A percentile compares a stretch with the other conserved stretches of the same genome.
phyloP scores from a whole-genome alignment of 176 grass and related monocot genomes.

The Cenchrus purpureus region DNA sequence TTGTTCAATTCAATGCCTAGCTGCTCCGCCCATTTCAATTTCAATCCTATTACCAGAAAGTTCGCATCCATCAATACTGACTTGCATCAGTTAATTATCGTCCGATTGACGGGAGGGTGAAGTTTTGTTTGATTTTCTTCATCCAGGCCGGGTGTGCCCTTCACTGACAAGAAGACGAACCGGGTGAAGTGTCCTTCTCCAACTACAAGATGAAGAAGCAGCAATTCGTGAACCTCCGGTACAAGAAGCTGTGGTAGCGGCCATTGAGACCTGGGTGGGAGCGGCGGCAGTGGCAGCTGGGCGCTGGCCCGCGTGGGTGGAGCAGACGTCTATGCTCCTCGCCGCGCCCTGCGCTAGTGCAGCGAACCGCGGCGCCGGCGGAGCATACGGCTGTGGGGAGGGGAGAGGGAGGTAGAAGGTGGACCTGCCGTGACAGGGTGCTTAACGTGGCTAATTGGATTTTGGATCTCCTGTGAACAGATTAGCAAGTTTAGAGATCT shows the following conservation, averaged over 20 bases:
- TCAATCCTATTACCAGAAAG: not conserved
- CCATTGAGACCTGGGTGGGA: no score
- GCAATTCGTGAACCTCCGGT: slow-evolving; percentile 92
- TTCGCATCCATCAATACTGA: not conserved
- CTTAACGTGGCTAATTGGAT: no score
- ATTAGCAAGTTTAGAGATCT: no score
- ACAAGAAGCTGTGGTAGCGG: slow-evolving; percentile 79
- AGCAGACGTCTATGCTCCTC: no score
- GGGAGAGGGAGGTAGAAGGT: no score
- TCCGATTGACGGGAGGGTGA: not conserved
- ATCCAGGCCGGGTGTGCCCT: slow-evolving; percentile 75
- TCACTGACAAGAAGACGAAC: slow-evolving; percentile 80
- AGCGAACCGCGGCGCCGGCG: no score
- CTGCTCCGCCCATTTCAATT: not conserved
- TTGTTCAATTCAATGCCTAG: not conserved
- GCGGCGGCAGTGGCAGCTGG: no score
- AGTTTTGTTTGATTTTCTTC: not conserved
- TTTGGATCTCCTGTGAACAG: no score
- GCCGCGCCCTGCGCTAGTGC: no score
- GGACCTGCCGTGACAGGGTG: no score
- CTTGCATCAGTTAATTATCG: not conserved
- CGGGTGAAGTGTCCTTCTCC: slow-evolving; percentile 85
- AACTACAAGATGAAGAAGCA: slow-evolving; percentile 92
- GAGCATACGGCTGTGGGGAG: no score
- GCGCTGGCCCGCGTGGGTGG: no score